Evolutionary conservation across 306 rosid genomes (phyloP).

Genomic region (Trifolium subterraneum): DNA sequence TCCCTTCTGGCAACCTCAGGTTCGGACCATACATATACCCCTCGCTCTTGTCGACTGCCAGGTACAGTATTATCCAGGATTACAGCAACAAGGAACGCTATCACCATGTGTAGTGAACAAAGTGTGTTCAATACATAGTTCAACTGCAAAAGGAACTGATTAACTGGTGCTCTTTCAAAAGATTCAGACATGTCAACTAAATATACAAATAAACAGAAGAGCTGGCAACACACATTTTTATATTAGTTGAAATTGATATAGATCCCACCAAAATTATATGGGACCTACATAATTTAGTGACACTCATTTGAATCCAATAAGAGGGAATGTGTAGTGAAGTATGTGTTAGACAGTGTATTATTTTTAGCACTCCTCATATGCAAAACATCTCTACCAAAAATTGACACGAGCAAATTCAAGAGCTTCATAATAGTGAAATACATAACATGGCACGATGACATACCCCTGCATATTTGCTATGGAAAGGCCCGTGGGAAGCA

Average conservation of each 20-base stretch:
- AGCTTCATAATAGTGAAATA: slow-evolving; percentile 26
- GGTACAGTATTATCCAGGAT: slow-evolving; percentile 96
- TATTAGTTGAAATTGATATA: background rate
- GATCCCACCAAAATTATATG: background rate
- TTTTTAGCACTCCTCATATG: background rate
- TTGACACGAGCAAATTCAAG: slow-evolving; percentile 17
- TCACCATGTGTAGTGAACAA: slow-evolving; percentile 86
- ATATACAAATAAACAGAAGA: background rate
- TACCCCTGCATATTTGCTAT: slow-evolving; percentile 87
- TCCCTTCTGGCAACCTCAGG: slow-evolving; percentile 80
- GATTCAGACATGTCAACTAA: slow-evolving; percentile 19
- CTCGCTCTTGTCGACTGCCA: slow-evolving; percentile 92
- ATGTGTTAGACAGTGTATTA: background rate
- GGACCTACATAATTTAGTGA: background rate
- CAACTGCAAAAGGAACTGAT: slow-evolving; percentile 60
- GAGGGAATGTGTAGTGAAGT: background rate
- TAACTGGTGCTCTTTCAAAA: slow-evolving; percentile 26
- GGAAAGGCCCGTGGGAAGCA: slow-evolving; percentile 94
- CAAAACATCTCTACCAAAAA: slow-evolving; percentile 7
- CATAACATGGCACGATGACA: slow-evolving; percentile 36
- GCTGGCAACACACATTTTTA: background rate
- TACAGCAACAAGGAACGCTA: slow-evolving; percentile 84
- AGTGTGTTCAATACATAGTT: slow-evolving; percentile 86
- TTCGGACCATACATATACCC: slow-evolving; percentile 95
- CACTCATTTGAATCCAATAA: background rate